A percentile compares a stretch with the other conserved stretches of the same genome.
phyloP scores from a whole-genome alignment of 805 yeast species.

The Metschnikowia koreensis region DNA sequence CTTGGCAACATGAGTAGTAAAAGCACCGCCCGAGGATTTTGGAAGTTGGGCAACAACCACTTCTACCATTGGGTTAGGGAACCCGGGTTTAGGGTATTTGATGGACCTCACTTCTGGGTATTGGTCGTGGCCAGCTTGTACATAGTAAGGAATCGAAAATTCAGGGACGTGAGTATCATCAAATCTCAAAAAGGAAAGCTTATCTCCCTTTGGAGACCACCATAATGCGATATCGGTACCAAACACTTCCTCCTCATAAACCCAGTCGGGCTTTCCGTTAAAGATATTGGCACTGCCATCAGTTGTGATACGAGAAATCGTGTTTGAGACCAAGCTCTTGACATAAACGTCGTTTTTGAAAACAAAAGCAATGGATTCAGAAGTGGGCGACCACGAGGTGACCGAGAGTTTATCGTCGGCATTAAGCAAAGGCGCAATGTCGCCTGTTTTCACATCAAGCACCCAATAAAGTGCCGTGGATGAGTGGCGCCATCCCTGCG shows the following conservation, averaged over 20 bases:
- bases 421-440: constrained; percentile 14
- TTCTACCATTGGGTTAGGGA: constrained; percentile 65
- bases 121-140: constrained; percentile 44
- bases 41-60: constrained; percentile 17
- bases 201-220: constrained; percentile 83
- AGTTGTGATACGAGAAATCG: constrained; percentile 51
- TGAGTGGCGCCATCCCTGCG: constrained; percentile 41
- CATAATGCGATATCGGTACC: constrained; percentile 69
- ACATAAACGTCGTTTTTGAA: constrained; percentile 67
- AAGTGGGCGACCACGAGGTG: constrained; percentile 75
- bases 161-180: constrained; percentile 75
- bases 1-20: constrained; percentile 9
- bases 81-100: constrained; percentile 80
- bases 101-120: constrained; percentile 56
- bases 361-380: constrained; percentile 63
- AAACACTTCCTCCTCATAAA: constrained; percentile 86
- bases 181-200: constrained; percentile 60
- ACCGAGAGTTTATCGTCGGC: constrained; percentile 16
- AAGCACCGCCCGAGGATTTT: constrained; percentile 11
- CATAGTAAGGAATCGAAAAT: constrained; percentile 73
- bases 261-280: constrained; percentile 94
- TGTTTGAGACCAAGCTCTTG: constrained; percentile 32
- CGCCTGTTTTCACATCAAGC: constrained; percentile 15
- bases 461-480: constrained; percentile 20
- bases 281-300: constrained; percentile 73